Evolutionary conservation across 2,329 filamentous ascomycete genomes (phyloP), one percentile per base, ranked within the genome.

Genomic region (Ceratocystis huliohia): DNA sequence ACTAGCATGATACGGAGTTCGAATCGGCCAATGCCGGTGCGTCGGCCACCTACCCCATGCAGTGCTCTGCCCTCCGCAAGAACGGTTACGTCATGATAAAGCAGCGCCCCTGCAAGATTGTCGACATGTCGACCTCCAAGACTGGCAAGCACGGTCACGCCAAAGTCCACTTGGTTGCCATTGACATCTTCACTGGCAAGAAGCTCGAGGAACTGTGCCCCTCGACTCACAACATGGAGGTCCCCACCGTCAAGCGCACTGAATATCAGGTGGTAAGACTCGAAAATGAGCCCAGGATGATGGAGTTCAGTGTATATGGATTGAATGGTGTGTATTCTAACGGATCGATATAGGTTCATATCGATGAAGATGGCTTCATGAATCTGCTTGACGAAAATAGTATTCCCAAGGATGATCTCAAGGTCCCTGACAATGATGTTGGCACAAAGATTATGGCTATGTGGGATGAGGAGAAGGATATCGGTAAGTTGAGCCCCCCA

Each of bases 121-220:
- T 97, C 80, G 94, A 99, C 77, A 99, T 99, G 95, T 96, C 91
- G 73, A 99, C 94, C 83, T 99, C 94, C 80, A 99, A 99, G 92
- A 99, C 94, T 73, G 94, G 94, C 82, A 99, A 99, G 91, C 94
- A 99, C 89, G 94, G 94, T 80, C 95, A 99, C 89, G 94, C 94
- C 82, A 99, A 99, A 88, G 94, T 99, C 79, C 93, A 99, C 82
- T 83, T 99, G 74, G 88, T 96, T 76, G 94, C 91, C 77, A 86
- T 95, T 78, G 94, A 99, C 79, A 97, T 99, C 84, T 99, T 99
- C 88, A 99, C 92, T 72, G 84, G 84, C 86, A 99, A 96, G 90
- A 99, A 99, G 88, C 85, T 96, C 72, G 94, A 99, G 84, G 95
- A 99, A 83, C 87, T 99, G 70, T 96, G 88, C 80, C 94, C 94